A percentile compares a stretch with the other conserved stretches of the same genome.
Conservation (phyloP, 2,329 filamentous ascomycete species). For the Elsinoe necatrix region DNA sequence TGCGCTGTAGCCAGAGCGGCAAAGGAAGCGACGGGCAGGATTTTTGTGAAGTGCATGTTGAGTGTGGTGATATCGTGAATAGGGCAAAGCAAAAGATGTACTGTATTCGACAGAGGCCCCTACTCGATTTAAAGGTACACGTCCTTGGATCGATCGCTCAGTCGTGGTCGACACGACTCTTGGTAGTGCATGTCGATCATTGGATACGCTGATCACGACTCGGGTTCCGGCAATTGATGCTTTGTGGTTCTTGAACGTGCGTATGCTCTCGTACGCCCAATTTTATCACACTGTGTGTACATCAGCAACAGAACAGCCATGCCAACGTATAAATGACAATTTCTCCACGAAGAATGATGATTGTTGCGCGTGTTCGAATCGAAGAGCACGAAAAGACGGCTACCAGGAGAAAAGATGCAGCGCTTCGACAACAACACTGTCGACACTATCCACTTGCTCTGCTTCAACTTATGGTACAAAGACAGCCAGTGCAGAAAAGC, state of each 20-base stretch:
- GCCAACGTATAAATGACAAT: too few relatives aligned
- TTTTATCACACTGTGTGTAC: too few relatives aligned
- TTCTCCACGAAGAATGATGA: too few relatives aligned
- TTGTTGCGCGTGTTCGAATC: too few relatives aligned
- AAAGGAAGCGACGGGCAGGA: not conserved
- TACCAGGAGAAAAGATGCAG: too few relatives aligned
- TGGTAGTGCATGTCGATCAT: slow-evolving; percentile 12
- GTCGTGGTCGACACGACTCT: not conserved
- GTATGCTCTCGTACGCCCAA: too few relatives aligned
- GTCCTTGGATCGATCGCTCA: not conserved
- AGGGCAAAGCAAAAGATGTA: not conserved
- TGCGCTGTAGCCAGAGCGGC: slow-evolving; percentile 1
- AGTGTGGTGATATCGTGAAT: not conserved
- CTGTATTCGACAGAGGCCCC: not conserved
- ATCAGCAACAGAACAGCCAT: not conserved
- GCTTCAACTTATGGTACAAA: too few relatives aligned
- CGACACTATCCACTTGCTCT: too few relatives aligned
- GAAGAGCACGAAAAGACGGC: too few relatives aligned
- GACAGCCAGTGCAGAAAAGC: too few relatives aligned
- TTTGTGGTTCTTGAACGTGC: not conserved
- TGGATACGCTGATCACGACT: not conserved
- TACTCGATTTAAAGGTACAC: not conserved
- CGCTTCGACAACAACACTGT: too few relatives aligned
- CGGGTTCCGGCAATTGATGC: not conserved
- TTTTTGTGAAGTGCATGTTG: not conserved